Evolutionary conservation across 306 rosid species (phyloP).

Genomic region (Albizia julibrissin): DNA sequence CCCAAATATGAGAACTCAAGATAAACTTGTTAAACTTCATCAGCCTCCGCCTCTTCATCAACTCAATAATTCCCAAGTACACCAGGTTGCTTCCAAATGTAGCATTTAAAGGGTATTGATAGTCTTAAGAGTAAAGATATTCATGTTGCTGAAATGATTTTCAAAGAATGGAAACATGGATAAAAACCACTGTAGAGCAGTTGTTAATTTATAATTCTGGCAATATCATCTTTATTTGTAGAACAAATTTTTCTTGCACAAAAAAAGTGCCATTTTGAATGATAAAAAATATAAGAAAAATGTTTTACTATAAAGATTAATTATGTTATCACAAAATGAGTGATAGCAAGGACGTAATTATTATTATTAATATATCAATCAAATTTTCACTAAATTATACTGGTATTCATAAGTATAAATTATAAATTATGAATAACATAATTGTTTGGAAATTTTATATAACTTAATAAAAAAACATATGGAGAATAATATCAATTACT

Average conservation of each 20-base stretch:
- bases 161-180: background rate
- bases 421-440: background rate
- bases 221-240: background rate
- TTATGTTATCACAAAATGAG: background rate
- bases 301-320: background rate
- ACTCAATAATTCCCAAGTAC: background rate
- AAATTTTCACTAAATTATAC: background rate
- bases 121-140: background rate
- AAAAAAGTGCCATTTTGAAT: background rate
- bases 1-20: no score
- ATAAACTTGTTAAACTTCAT: no score
- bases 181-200: background rate
- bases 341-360: background rate
- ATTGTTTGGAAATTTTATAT: background rate
- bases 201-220: background rate
- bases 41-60: no score
- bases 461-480: background rate
- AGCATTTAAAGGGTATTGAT: background rate
- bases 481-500: background rate
- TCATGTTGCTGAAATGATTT: background rate
- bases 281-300: background rate
- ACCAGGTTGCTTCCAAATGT: background rate
- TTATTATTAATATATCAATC: background rate
- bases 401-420: background rate
- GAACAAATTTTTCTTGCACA: no score